phyloP scores from a whole-genome alignment of 2,329 filamentous ascomycete species.

The Colletotrichum sublineola region DNA sequence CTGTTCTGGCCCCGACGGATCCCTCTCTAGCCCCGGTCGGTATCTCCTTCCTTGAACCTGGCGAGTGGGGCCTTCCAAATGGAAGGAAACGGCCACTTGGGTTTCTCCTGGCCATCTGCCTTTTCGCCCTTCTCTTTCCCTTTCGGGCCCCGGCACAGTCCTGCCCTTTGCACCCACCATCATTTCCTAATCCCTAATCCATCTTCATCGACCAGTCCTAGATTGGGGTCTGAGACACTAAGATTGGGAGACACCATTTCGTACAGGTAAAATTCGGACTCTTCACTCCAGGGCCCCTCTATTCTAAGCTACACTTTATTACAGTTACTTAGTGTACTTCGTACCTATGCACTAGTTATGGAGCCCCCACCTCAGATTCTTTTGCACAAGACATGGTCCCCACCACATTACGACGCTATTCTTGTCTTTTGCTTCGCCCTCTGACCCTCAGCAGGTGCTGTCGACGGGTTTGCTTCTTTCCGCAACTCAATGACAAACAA shows the following conservation, averaged over 20 bases:
- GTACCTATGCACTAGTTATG: background rate
- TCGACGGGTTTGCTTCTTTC: constrained; percentile 31
- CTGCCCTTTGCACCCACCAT: background rate
- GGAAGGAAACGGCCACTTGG: constrained; percentile 38
- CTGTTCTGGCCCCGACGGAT: constrained; percentile 3
- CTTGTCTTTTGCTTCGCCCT: constrained; percentile 1
- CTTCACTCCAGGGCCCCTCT: background rate
- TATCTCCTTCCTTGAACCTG: constrained; percentile 23
- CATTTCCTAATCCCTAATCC: background rate
- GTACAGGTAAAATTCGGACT: background rate
- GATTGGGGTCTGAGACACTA: background rate
- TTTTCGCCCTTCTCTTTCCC: constrained; percentile 11
- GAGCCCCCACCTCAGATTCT: constrained; percentile 10
- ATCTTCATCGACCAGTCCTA: background rate
- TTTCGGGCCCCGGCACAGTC: constrained; percentile 7
- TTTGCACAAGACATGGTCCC: constrained; percentile 29
- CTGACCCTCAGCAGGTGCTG: background rate
- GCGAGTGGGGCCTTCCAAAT: constrained; percentile 22
- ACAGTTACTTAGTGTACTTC: no score
- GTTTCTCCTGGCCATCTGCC: constrained; percentile 2
- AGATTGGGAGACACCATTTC: background rate
- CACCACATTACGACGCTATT: constrained; percentile 25
- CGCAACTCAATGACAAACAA: constrained; percentile 19
- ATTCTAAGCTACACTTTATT: background rate
- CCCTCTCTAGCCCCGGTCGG: constrained; percentile 10